Percentiles rank a stretch among this genome's conserved stretches.
phyloP scores from a whole-genome alignment of 2,329 filamentous ascomycete species.

The Arachnopeziza araneosa region DNA sequence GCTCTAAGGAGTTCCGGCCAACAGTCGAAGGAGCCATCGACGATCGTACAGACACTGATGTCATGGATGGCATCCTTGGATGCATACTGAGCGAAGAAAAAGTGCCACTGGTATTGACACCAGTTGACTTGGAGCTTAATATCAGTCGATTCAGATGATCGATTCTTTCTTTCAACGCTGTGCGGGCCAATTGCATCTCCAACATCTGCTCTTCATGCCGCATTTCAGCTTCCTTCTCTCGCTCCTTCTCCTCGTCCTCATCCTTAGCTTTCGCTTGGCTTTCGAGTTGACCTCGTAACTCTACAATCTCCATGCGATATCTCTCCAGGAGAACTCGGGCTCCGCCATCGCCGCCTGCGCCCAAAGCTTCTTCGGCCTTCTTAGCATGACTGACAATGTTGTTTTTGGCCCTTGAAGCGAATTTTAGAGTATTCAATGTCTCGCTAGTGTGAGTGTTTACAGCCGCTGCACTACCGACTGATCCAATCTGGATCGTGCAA shows the following conservation, averaged over 20 bases:
- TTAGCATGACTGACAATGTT: constrained; percentile 97
- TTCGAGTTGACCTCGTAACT: constrained; percentile 75
- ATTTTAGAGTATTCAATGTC: constrained; percentile 93
- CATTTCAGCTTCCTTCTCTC: constrained; percentile 74
- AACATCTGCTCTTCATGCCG: constrained; percentile 96
- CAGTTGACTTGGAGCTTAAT: constrained; percentile 89
- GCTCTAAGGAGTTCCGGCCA: constrained; percentile 43
- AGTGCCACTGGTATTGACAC: constrained; percentile 76
- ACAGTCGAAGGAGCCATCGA: constrained; percentile 61
- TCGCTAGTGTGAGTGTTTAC: constrained; percentile 75
- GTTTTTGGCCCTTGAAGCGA: constrained; percentile 94
- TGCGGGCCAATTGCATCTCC: constrained; percentile 95
- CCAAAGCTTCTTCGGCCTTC: constrained; percentile 83
- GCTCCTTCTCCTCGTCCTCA: constrained; percentile 63
- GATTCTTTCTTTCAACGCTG: constrained; percentile 93
- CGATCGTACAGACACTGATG: constrained; percentile 55
- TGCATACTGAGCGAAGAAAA: constrained; percentile 63
- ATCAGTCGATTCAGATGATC: constrained; percentile 95
- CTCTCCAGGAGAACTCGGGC: constrained; percentile 84
- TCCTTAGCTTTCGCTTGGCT: constrained; percentile 67
- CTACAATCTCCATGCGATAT: constrained; percentile 88
- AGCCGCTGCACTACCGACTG: constrained; percentile 63
- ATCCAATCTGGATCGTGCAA: constrained; percentile 90
- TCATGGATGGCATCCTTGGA: constrained; percentile 48
- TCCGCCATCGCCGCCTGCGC: constrained; percentile 73